Conservation (phyloP, 2,329 filamentous ascomycete species). For the Fusarium kyushuense region DNA sequence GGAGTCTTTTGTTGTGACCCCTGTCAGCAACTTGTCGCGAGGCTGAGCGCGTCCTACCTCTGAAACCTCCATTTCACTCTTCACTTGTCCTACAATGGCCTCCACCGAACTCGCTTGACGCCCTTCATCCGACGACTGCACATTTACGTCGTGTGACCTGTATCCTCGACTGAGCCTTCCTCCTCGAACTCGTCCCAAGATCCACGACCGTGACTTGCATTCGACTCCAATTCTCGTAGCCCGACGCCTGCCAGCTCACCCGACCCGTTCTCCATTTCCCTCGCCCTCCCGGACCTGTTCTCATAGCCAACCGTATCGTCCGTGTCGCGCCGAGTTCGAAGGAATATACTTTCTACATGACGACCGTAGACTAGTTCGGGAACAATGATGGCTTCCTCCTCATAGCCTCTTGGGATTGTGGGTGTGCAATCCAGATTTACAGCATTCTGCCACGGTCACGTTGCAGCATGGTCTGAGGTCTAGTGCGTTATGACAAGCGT, state of each 20-base stretch:
- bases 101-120: no score
- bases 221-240: not conserved
- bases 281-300: not conserved
- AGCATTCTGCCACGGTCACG: not conserved
- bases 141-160: not conserved
- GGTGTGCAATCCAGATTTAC: no score
- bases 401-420: not conserved
- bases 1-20: no score
- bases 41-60: not conserved
- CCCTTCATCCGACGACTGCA: not conserved
- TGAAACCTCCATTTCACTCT: not conserved
- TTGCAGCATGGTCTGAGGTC: not conserved
- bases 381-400: not conserved
- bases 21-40: not conserved
- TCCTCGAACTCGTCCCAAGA: not conserved
- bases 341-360: not conserved
- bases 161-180: not conserved
- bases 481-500: not conserved
- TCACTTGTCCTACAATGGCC: no score
- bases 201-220: not conserved
- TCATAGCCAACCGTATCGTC: no score
- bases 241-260: not conserved
- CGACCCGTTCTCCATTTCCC: not conserved
- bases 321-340: not conserved
- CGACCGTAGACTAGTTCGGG: not conserved